Conservation (phyloP, 2,329 filamentous ascomycete species). For the Trichoderma brevicompactum region DNA sequence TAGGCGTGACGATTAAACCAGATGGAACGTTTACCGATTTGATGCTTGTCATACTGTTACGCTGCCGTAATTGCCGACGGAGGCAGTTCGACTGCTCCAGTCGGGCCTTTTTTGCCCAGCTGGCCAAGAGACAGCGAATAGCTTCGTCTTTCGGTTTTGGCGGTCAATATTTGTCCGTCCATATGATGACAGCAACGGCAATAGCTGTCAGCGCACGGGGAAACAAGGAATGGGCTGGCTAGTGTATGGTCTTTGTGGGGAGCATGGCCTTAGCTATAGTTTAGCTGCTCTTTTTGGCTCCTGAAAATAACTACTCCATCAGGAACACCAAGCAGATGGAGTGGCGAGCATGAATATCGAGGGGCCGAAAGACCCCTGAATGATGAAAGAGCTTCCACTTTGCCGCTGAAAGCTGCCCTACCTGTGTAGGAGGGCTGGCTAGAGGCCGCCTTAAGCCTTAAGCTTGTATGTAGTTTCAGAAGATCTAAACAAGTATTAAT, state of each 20-base stretch:
- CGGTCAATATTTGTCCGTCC: constrained; percentile 20
- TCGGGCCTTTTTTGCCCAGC: constrained; percentile 20
- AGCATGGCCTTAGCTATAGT: not conserved
- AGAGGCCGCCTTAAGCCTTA: not conserved
- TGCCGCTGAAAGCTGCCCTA: not conserved
- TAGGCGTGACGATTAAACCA: constrained; percentile 4
- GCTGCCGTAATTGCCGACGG: constrained; percentile 11
- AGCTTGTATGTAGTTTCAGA: constrained; percentile 1
- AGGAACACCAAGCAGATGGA: not conserved
- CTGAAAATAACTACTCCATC: not conserved
- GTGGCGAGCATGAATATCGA: not conserved
- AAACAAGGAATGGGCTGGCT: constrained; percentile 5
- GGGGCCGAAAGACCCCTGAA: constrained; percentile 2
- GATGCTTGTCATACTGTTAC: not conserved
- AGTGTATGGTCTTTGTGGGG: constrained; percentile 1
- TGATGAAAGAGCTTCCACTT: not conserved
- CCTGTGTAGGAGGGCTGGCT: not conserved
- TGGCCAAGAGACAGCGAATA: not conserved
- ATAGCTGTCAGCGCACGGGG: not conserved
- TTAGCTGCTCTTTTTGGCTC: constrained; percentile 4
- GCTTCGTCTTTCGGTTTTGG: not conserved
- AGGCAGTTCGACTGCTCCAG: constrained; percentile 5
- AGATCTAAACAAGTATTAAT: constrained; percentile 23
- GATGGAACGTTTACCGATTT: constrained; percentile 7
- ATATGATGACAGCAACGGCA: not conserved